Conservation (phyloP, 2,329 filamentous ascomycete species). For the Cyphellophora europaea region DNA sequence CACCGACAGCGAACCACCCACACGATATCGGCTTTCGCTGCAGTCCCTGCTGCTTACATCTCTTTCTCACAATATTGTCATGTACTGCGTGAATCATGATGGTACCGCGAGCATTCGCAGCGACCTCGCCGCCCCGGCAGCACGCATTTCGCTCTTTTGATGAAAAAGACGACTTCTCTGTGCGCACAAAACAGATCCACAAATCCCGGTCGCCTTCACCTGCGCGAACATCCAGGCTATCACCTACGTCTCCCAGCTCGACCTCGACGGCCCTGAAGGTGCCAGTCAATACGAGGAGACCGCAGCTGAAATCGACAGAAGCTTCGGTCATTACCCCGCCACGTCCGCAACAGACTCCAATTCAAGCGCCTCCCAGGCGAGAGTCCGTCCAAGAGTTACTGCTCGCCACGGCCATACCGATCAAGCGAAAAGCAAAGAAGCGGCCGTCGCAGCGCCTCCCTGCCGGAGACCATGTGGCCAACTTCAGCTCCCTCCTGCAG, state of each 20-base stretch:
- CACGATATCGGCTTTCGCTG: neutral
- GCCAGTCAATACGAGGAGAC: conserved; percentile 8
- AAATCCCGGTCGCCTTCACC: conserved; percentile 5
- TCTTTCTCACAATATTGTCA: neutral
- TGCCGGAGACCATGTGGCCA: conserved; percentile 32
- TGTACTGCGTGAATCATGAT: conserved; percentile 24
- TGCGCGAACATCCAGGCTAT: conserved; percentile 2
- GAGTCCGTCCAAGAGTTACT: conserved; percentile 29
- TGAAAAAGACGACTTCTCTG: conserved; percentile 7
- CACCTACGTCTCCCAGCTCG: neutral
- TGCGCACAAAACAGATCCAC: conserved; percentile 3
- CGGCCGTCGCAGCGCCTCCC: conserved; percentile 30
- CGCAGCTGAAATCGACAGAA: neutral
- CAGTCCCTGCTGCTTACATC: neutral
- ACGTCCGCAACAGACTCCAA: conserved; percentile 5
- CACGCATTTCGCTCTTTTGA: conserved; percentile 12
- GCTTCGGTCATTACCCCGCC: neutral
- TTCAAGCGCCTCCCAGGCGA: conserved; percentile 6
- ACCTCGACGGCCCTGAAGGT: conserved; percentile 4
- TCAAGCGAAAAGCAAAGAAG: conserved; percentile 32
- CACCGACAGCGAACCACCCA: neutral
- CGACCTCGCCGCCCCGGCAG: conserved; percentile 23
- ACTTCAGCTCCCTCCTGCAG: conserved; percentile 49
- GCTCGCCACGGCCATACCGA: conserved; percentile 50
- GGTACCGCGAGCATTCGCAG: conserved; percentile 31